Evolutionary conservation across 495 filamentous ascomycete genomes (phyloP).

Genomic region (Hypoxylon intermedium): DNA sequence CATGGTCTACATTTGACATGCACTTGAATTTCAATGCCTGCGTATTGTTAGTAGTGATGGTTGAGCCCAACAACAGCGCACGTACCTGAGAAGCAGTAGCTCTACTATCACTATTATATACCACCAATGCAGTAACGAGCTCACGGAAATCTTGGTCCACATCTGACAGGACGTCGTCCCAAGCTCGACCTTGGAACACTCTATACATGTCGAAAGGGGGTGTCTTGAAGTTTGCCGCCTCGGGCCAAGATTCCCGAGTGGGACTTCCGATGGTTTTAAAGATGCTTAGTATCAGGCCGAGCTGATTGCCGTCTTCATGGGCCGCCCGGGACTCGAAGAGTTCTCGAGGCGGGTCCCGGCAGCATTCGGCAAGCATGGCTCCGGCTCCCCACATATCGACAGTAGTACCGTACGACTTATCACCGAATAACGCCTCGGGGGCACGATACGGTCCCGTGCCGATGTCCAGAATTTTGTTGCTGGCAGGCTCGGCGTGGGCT

Average conservation of each 20-base stretch:
- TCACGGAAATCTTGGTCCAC: constrained; percentile 44
- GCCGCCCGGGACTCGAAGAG: constrained; percentile 75
- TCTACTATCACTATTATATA: constrained; percentile 43
- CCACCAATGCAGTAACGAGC: constrained; percentile 44
- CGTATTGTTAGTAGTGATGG: constrained; percentile 9
- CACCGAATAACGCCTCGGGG: constrained; percentile 90
- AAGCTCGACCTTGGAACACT: constrained; percentile 48
- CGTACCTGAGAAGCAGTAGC: constrained; percentile 39
- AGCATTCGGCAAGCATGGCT: constrained; percentile 76
- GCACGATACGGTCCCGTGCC: constrained; percentile 91
- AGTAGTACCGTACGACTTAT: constrained; percentile 67
- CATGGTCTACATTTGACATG: constrained; percentile 8
- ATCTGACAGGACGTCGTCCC: constrained; percentile 49
- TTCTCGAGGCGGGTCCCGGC: constrained; percentile 57
- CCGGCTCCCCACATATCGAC: constrained; percentile 94
- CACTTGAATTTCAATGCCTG: constrained; percentile 30
- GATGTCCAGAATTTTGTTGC: constrained; percentile 85
- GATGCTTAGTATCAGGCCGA: constrained; percentile 87
- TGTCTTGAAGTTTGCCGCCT: constrained; percentile 55
- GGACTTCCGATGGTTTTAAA: constrained; percentile 91
- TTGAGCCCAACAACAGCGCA: not conserved
- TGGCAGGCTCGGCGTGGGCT: constrained; percentile 64
- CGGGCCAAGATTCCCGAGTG: constrained; percentile 76
- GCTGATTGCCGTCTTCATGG: constrained; percentile 87
- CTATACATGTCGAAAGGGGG: constrained; percentile 63